phyloP scores from a whole-genome alignment of 148 eudicot genomes.

The Chenopodium berlandieri region DNA sequence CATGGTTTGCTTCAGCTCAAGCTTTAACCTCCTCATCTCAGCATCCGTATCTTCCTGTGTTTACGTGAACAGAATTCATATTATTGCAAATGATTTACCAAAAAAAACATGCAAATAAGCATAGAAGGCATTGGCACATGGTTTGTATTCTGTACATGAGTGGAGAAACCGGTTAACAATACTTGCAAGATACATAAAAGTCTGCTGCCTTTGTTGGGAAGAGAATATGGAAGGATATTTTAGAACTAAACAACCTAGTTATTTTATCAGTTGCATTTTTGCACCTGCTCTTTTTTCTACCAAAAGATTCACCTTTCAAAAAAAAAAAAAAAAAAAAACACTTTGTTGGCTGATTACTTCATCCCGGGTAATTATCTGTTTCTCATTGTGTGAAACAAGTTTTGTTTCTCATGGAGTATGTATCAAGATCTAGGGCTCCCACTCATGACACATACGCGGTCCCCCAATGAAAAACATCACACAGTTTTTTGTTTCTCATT shows the following conservation, averaged over 20 bases:
- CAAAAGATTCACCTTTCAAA: neutral
- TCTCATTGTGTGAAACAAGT: too few species aligned
- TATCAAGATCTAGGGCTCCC: too few species aligned
- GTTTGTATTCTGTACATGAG: neutral
- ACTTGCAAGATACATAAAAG: neutral
- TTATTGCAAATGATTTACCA: neutral
- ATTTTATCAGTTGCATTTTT: too few species aligned
- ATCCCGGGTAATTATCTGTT: too few species aligned
- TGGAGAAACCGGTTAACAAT: neutral
- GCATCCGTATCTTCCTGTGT: constrained; percentile 66
- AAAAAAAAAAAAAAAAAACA: too few species aligned
- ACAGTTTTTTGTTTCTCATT: too few species aligned
- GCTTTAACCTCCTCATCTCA: constrained; percentile 83
- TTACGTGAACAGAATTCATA: neutral
- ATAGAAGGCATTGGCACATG: neutral
- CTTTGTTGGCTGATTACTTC: neutral
- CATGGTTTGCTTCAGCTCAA: constrained; percentile 86
- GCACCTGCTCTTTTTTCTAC: too few species aligned
- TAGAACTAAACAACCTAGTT: neutral
- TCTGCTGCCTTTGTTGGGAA: neutral
- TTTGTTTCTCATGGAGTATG: too few species aligned
- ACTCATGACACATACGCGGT: too few species aligned
- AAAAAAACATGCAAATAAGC: neutral
- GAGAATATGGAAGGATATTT: neutral
- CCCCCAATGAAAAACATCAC: too few species aligned